phyloP scores from a whole-genome alignment of 2,329 filamentous ascomycete genomes.

The Orbilia oligospora region DNA sequence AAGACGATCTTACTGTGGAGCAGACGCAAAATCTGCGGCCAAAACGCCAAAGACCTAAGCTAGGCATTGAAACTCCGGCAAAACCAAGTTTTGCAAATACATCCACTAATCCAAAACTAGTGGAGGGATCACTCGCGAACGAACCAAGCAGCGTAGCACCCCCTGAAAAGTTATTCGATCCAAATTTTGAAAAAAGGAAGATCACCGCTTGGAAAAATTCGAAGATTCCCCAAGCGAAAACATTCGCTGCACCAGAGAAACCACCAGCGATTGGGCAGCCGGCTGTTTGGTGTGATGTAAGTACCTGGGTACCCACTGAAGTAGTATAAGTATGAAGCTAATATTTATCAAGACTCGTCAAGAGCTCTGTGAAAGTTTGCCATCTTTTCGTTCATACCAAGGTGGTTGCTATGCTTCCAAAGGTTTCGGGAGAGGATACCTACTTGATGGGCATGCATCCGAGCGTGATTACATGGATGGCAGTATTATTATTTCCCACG shows the following conservation, averaged over 20 bases:
- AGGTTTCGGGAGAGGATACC: constrained; percentile 72
- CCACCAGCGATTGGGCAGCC: constrained; percentile 62
- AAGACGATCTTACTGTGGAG: background rate
- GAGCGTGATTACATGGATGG: constrained; percentile 73
- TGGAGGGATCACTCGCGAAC: no score
- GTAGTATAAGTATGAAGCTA: constrained; percentile 1
- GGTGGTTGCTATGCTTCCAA: constrained; percentile 72
- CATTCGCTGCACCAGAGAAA: constrained; percentile 41
- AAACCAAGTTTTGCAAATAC: background rate
- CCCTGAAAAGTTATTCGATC: background rate
- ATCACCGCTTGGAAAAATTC: constrained; percentile 39
- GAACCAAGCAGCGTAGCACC: no score
- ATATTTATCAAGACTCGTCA: constrained; percentile 68
- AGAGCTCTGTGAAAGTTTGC: constrained; percentile 75
- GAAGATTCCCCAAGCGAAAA: background rate
- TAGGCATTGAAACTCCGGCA: background rate
- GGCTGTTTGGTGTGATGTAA: constrained; percentile 64
- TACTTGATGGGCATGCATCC: constrained; percentile 73
- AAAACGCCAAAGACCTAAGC: background rate
- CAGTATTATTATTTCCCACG: constrained; percentile 76
- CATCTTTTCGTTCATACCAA: constrained; percentile 76
- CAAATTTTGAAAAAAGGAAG: background rate
- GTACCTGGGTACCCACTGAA: background rate
- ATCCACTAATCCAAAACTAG: background rate
- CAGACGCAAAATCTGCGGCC: background rate